Evolutionary conservation across 2,329 filamentous ascomycete species (phyloP), one percentile per base, ranked within the genome.

Genomic region (Sporothrix dimorphospora): DNA sequence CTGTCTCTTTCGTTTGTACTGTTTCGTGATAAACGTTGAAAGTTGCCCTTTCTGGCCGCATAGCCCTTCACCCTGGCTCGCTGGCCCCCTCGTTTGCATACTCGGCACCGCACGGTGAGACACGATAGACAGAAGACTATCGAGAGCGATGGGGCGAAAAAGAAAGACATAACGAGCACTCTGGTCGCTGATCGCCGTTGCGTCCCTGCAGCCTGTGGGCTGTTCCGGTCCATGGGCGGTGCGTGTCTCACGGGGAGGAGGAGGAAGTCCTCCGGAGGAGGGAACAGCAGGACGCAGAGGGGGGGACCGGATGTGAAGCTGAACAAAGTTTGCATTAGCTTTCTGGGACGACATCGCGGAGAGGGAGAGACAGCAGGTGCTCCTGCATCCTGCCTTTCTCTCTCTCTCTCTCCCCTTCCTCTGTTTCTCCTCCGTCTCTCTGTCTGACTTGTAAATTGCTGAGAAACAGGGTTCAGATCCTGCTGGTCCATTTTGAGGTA

Each of bases 101-200:
- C 59, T 27, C 45, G 63, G 63, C 63, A 49, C 63, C 40, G 63
- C 24, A 14, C 24, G 4, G 24, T 66, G 63, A 66, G 14, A 66
- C 45, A 49, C 12, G 63, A 66, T 34, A 21, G 63, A 30, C 63
- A 49, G 14, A 40, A 11, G 30, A 42, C n/a, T n/a, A n/a, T n/a
- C n/a, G n/a, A n/a, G n/a, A 63, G n/a, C 19, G 63, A 49, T 49
- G 42, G 3, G 8, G n/a, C n/a, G 42, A 49, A 12, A 9, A 5
- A 21, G 21, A 11, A 9, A 49, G 19, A 42, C 59, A 66, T n/a
- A 14, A 19, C n/a, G 14, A 9, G 38, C 6, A 24, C 11, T 49
- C 14, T 45, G n/a, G n/a, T 7, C 7, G 63, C 42, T 34, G 63
- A 66, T 66, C 63, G 42, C 63, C 63, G 63, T 66, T 66, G 42